These are phyloP conservation scores for Geotrichum phurueaensis DNA, from an alignment of 1,139 yeast species.

Conservation along the genomic window DNA sequence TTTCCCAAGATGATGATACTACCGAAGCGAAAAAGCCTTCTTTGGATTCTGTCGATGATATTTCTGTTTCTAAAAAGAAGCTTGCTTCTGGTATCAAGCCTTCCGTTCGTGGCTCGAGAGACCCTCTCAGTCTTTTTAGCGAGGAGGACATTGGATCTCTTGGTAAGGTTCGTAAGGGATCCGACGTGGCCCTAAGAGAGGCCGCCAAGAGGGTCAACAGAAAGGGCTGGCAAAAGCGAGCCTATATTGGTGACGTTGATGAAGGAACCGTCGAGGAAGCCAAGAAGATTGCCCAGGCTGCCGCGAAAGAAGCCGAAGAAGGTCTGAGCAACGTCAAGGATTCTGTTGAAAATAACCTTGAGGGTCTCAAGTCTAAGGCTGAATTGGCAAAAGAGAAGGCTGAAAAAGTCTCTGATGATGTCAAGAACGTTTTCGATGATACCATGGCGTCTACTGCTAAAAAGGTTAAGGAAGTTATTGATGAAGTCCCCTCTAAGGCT, in stretches of 20 bases:
- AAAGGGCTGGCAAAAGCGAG: neutral
- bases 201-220: conserved; percentile 1
- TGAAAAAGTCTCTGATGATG: neutral
- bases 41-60: neutral
- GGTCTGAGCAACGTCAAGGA: neutral
- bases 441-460: neutral
- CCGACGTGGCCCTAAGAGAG: conserved; percentile 1
- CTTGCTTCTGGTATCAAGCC: neutral
- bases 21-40: neutral
- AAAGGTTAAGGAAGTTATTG: neutral
- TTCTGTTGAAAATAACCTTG: neutral
- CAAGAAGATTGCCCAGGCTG: neutral
- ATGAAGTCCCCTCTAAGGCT: neutral
- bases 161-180: conserved; percentile 1
- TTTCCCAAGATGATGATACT: neutral
- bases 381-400: neutral
- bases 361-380: neutral
- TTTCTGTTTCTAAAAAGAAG: neutral
- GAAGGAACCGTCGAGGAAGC: neutral
- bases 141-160: neutral
- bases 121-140: neutral
- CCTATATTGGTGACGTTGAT: neutral
- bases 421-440: neutral
- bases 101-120: neutral
- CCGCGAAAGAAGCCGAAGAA: neutral